A percentile compares a stretch with the other conserved stretches of the same genome.
Evolutionary conservation across 495 filamentous ascomycete species (phyloP).

Genomic region (Geopyxis carbonaria): DNA sequence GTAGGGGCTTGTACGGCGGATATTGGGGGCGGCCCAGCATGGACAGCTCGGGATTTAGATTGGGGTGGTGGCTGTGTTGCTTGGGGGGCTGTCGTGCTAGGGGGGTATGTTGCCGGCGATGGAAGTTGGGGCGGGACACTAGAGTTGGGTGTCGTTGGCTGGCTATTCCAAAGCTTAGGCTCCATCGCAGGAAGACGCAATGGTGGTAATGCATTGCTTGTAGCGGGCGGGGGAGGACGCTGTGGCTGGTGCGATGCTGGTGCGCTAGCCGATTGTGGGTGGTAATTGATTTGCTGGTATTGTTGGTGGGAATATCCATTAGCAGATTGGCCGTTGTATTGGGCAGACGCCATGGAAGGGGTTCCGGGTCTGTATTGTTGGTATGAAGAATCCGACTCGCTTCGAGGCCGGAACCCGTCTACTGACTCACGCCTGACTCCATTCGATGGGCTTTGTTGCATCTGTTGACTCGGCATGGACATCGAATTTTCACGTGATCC

Average conservation of each 20-base stretch:
- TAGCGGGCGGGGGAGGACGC: conserved; percentile 9
- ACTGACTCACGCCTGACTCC: conserved; percentile 19
- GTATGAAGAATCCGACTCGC: conserved; percentile 20
- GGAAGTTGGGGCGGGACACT: conserved; percentile 12
- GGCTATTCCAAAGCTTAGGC: conserved; percentile 19
- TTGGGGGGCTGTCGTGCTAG: not conserved
- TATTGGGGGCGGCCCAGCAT: conserved; percentile 1
- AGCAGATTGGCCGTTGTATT: conserved; percentile 14
- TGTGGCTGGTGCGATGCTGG: not conserved
- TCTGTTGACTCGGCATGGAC: too few relatives aligned
- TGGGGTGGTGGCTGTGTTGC: conserved; percentile 3
- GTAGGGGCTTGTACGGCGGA: not conserved
- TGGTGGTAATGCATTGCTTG: conserved; percentile 17
- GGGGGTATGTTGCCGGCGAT: not conserved
- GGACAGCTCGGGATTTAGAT: too few relatives aligned
- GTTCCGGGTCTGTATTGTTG: conserved; percentile 8
- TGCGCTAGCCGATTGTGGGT: too few relatives aligned
- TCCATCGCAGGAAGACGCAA: conserved; percentile 15
- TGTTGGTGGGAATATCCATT: conserved; percentile 11
- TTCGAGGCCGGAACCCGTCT: conserved; percentile 18
- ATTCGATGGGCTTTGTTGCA: conserved; percentile 14
- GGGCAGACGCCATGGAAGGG: conserved; percentile 12
- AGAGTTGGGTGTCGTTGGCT: conserved; percentile 18
- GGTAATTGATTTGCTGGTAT: conserved; percentile 2
- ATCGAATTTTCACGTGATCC: too few relatives aligned